Percentiles rank a stretch among this genome's conserved stretches.
phyloP scores from a whole-genome alignment of 441 rosid species.

The Arabidopsis lyrata region DNA sequence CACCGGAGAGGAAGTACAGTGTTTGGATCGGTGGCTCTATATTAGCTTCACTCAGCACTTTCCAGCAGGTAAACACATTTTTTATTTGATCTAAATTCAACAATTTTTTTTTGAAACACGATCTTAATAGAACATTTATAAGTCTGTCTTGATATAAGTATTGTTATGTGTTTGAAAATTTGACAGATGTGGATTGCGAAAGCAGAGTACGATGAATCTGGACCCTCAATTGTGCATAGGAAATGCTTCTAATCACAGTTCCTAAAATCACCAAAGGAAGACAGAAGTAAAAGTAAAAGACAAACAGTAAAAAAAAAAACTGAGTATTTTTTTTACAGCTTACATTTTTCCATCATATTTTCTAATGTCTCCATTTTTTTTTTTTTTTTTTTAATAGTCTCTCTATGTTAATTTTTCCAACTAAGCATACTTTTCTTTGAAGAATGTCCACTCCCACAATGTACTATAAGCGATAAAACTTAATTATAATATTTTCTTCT shows the following conservation, averaged over 20 bases:
- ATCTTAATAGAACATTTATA: neutral
- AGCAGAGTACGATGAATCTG: constrained; percentile 85
- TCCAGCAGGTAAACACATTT: constrained; percentile 59
- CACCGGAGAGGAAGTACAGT: constrained; percentile 75
- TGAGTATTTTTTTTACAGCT: neutral
- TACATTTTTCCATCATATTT: neutral
- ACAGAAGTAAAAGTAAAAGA: constrained; percentile 12
- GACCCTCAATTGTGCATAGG: constrained; percentile 88
- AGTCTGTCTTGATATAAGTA: neutral
- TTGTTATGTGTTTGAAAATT: neutral
- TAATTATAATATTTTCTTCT: neutral
- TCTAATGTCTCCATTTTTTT: neutral
- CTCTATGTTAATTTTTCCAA: neutral
- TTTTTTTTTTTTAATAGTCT: neutral
- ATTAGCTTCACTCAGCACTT: constrained; percentile 69
- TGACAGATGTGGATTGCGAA: constrained; percentile 91
- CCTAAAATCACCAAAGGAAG: constrained; percentile 1
- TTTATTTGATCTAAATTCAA: neutral
- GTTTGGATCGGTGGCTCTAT: constrained; percentile 79
- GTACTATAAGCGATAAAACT: neutral
- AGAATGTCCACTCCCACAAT: neutral
- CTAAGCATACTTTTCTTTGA: neutral
- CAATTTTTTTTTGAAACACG: neutral
- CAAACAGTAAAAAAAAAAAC: neutral
- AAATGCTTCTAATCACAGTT: constrained; percentile 67